These are phyloP conservation scores for Avena sativa DNA, from an alignment of 176 grass and related monocot genomes.

Conservation along the genomic window DNA sequence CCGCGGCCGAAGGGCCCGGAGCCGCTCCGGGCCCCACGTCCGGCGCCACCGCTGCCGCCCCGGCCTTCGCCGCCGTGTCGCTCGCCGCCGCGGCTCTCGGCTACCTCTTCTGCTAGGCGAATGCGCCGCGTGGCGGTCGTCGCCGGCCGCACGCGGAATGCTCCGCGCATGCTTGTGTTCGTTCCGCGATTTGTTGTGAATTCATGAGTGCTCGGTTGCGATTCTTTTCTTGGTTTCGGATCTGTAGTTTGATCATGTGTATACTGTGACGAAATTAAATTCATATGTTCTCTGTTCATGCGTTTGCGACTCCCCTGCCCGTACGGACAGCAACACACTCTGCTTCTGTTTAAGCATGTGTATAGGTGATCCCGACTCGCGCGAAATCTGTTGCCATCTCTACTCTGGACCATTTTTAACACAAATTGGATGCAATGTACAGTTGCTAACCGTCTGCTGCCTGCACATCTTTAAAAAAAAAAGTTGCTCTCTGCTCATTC, in stretches of 20 bases:
- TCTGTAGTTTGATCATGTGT: slow-evolving; percentile 21
- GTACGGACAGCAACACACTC: neutral
- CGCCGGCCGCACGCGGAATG: neutral
- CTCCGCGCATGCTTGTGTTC: neutral
- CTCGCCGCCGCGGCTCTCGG: slow-evolving; percentile 40
- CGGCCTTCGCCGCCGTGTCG: slow-evolving; percentile 28
- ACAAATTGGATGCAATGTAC: neutral
- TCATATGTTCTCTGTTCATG: neutral
- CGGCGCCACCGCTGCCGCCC: neutral
- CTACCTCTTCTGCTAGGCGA: slow-evolving; percentile 46
- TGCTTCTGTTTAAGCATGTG: neutral
- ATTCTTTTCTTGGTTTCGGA: slow-evolving; percentile 5
- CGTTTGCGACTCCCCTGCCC: neutral
- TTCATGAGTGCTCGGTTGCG: neutral
- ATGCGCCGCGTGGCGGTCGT: neutral
- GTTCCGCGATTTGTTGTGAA: neutral
- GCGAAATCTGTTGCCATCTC: neutral
- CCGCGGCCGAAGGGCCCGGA: slow-evolving; percentile 36
- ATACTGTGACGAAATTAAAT: neutral
- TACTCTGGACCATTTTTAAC: neutral
- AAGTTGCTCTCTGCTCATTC: too few relatives aligned
- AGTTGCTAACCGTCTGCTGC: neutral
- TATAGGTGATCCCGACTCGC: neutral
- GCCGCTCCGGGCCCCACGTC: slow-evolving; percentile 33
- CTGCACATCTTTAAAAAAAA: neutral